These are phyloP conservation scores for Naganishia vaughanmartiniae DNA, from an alignment of 768 basidiomycete species.

Conservation along the genomic window DNA sequence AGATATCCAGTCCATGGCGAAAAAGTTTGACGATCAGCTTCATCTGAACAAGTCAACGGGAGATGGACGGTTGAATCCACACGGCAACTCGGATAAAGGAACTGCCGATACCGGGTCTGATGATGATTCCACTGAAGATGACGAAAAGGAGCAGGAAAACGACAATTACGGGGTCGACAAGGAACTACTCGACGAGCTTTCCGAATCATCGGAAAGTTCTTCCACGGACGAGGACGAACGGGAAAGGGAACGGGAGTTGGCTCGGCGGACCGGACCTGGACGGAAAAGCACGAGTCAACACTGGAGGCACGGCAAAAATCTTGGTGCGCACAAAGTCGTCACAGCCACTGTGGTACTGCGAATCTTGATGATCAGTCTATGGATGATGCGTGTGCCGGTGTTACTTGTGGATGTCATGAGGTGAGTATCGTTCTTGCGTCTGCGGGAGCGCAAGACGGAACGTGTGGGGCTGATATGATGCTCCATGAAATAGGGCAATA, in stretches of 20 bases:
- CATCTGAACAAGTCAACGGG: not conserved
- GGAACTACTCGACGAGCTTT: not conserved
- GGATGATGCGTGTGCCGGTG: constrained; percentile 27
- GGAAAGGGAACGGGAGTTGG: constrained; percentile 32
- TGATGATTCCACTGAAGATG: not conserved
- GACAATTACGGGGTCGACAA: constrained; percentile 2
- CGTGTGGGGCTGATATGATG: not conserved
- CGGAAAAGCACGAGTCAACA: not conserved
- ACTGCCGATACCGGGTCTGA: not conserved
- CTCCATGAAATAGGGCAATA: constrained; percentile 13
- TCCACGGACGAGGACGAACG: constrained; percentile 34
- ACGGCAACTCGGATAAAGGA: not conserved
- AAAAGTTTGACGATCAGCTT: not conserved
- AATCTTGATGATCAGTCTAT: constrained; percentile 26
- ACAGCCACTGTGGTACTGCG: constrained; percentile 19
- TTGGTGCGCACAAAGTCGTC: not conserved
- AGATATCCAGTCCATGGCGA: not conserved
- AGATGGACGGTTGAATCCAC: not conserved
- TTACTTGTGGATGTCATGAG: constrained; percentile 29
- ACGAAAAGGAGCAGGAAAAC: constrained; percentile 16
- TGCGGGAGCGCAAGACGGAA: too few species aligned
- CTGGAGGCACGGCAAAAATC: constrained; percentile 12
- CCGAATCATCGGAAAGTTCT: constrained; percentile 23
- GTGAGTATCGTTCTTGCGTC: constrained; percentile 3
- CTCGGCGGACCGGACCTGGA: not conserved